Percentiles rank a stretch among this genome's conserved stretches.
These are phyloP conservation scores for Psophocarpus tetragonolobus DNA, from an alignment of 306 rosid genomes.

Conservation along the genomic window DNA sequence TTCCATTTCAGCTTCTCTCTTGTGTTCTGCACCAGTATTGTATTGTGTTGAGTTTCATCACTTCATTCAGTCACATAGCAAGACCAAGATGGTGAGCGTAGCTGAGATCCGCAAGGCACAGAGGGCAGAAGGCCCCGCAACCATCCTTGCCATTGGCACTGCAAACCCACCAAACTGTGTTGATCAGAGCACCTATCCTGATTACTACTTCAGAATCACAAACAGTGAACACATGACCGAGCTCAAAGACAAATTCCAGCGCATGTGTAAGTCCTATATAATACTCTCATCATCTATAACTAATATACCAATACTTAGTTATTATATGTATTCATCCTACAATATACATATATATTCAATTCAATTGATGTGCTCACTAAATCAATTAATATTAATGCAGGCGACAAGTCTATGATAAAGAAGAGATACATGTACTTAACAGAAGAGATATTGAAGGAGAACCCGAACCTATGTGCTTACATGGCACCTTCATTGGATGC, in stretches of 20 bases:
- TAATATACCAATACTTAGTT: no score
- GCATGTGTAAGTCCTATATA: conserved; percentile 24
- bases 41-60: neutral
- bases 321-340: no score
- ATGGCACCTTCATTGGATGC: conserved; percentile 77
- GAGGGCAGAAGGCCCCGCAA: conserved; percentile 40
- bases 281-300: no score
- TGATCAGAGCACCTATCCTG: conserved; percentile 39
- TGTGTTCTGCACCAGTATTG: no score
- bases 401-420: conserved; percentile 46
- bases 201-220: conserved; percentile 31
- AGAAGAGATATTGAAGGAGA: conserved; percentile 36
- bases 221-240: conserved; percentile 34
- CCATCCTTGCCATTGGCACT: conserved; percentile 37
- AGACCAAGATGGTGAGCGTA: conserved; percentile 35
- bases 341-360: no score
- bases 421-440: conserved; percentile 33
- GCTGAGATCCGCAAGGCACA: conserved; percentile 40
- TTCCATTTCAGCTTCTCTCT: no score
- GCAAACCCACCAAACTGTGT: conserved; percentile 34
- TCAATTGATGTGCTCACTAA: no score
- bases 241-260: conserved; percentile 37
- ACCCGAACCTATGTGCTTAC: conserved; percentile 48
- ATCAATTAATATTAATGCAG: conserved; percentile 37
- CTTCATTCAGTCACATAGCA: neutral